These are phyloP conservation scores for Coprinopsis cinerea DNA, from an alignment of 768 basidiomycete genomes.

Conservation along the genomic window DNA sequence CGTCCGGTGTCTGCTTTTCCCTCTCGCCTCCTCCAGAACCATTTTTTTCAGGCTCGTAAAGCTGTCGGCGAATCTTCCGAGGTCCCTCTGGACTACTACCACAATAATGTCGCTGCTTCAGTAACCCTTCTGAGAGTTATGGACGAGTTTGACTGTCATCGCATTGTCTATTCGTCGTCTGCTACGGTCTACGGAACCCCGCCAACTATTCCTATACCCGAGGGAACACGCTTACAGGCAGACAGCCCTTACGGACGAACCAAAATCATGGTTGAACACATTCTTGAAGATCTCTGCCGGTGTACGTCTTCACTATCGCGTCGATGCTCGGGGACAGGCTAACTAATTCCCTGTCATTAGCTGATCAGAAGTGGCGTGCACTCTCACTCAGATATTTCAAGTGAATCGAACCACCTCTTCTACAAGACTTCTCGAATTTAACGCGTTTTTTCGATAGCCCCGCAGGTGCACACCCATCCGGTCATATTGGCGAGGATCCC, in stretches of 20 bases:
- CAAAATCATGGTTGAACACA: conserved; percentile 91
- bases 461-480: conserved; percentile 97
- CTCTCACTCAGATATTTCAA: conserved; percentile 97
- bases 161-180: conserved; percentile 95
- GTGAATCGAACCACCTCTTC: conserved; percentile 32
- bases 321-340: conserved; percentile 2
- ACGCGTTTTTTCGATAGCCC: conserved; percentile 48
- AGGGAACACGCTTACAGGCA: conserved; percentile 79
- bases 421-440: not conserved
- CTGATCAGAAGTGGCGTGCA: conserved; percentile 70
- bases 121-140: conserved; percentile 82
- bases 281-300: conserved; percentile 84
- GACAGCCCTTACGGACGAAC: conserved; percentile 94
- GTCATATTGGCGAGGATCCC: conserved; percentile 95
- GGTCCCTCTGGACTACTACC: conserved; percentile 88
- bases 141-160: conserved; percentile 75
- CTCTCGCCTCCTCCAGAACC: conserved; percentile 1
- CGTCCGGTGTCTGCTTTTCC: conserved; percentile 23
- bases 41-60: conserved; percentile 72
- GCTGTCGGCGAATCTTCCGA: conserved; percentile 96
- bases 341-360: conserved; percentile 30
- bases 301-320: conserved; percentile 41
- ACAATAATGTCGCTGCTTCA: conserved; percentile 90
- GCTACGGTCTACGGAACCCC: conserved; percentile 98
- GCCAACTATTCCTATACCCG: conserved; percentile 87